Conservation (phyloP, 352 stramenopile genomes). For the Blastocystis sp. region DNA sequence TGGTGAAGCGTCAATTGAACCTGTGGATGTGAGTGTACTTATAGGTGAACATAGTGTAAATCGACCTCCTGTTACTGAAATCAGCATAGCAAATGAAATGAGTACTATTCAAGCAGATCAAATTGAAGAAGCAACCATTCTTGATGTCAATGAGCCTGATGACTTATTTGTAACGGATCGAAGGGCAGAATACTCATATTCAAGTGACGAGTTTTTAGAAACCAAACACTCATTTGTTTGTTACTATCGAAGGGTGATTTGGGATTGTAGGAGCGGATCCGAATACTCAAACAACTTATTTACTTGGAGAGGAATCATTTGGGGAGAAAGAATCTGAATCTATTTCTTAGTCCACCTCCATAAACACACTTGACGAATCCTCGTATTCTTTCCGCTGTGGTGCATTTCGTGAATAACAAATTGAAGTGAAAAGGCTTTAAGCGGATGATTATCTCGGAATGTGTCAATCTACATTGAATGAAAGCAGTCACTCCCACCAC, state of each 20-base stretch:
- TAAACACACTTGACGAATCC: conserved; percentile 2
- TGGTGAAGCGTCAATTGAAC: conserved; percentile 14
- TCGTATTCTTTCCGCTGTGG: conserved; percentile 61
- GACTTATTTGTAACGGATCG: not conserved
- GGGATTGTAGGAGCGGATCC: not conserved
- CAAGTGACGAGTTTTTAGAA: not conserved
- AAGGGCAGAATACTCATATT: not conserved
- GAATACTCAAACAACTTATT: not conserved
- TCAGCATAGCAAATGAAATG: not conserved
- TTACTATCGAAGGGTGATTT: conserved; percentile 12
- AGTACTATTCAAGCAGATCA: not conserved
- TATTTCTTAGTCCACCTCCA: not conserved
- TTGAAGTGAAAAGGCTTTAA: conserved; percentile 18
- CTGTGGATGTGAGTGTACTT: not conserved
- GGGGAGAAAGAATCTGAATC: conserved; percentile 39
- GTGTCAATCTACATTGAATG: not conserved
- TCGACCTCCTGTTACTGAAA: not conserved
- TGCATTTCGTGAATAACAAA: conserved; percentile 60
- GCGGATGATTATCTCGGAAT: not conserved
- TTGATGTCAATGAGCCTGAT: not conserved
- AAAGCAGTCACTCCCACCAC: not conserved
- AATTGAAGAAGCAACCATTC: not conserved
- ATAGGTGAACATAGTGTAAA: not conserved
- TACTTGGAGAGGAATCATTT: not conserved
- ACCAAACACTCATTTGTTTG: not conserved